Base-by-base conservation (phyloP, 768 basidiomycete species). In the Agaricus subrufescens region DNA sequence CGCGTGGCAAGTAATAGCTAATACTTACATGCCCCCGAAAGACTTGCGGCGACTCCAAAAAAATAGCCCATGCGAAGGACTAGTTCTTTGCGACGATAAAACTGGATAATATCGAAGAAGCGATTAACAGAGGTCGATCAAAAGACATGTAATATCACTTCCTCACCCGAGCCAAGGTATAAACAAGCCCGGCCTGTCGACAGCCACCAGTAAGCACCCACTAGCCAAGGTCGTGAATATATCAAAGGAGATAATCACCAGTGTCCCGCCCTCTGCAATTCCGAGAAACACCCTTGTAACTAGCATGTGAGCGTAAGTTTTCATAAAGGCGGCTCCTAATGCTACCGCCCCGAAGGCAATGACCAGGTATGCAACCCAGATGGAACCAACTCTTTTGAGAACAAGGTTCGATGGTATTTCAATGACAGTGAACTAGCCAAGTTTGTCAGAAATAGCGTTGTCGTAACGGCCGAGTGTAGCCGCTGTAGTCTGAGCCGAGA, bases 401-500 rank as follows among this genome's bases (percentile, higher is more conserved):
- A 67, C 64, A 3, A 78, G 67, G 52, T 78, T 78, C n/a, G 74
- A 74, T 0, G 76, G 76, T 25, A 76, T 65, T 53, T 76, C 74
- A 1, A 69, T 61, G 42, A 67, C 52, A 42, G 71, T 70, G 52
- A 69, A 75, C 74, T 77, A 53, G 27, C 19, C 19, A 19, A 19
- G 19, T 19, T 19, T 19, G 19, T 19, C 19, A 19, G 19, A 1
- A 19, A 19, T 19, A 19, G 19, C 19, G 19, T 19, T 19, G 19
- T 19, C 19, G 19, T 19, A 19, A 19, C 19, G 19, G 19, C 19
- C 19, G 19, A 19, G 19, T 19, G 19, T 19, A 19, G 19, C 19
- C 34, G 58, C 15, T 14, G 42, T 42, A 44, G 46, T 42, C 3
- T 11, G 11, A 34, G 34, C 7, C 11, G 34, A 34, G 34, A 34